These are phyloP conservation scores for Epithele typhae DNA, from an alignment of 768 basidiomycete species.

Conservation along the genomic window DNA sequence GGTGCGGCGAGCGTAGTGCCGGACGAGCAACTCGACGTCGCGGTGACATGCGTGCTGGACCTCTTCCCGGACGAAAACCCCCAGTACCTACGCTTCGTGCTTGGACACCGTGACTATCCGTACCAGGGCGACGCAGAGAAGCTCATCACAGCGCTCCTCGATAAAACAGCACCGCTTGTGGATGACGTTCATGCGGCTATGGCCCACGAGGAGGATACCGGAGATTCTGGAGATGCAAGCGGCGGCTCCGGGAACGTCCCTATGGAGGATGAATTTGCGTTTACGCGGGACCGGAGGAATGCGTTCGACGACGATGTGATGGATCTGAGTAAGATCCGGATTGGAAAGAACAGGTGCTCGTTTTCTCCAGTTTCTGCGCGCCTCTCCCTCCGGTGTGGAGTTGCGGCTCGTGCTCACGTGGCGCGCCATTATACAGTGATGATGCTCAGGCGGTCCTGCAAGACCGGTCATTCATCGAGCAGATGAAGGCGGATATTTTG, in stretches of 20 bases:
- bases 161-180: constrained; percentile 56
- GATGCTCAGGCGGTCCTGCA: constrained; percentile 41
- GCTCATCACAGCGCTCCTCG: constrained; percentile 69
- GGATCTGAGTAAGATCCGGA: constrained; percentile 52
- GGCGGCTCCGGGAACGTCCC: background rate
- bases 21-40: constrained; percentile 48
- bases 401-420: no score
- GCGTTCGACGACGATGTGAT: constrained; percentile 72
- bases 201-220: constrained; percentile 15
- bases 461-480: constrained; percentile 57
- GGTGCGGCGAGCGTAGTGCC: background rate
- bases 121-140: constrained; percentile 56
- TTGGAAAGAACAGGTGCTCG: constrained; percentile 64
- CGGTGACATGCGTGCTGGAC: constrained; percentile 68
- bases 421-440: no score
- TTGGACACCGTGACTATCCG: constrained; percentile 41
- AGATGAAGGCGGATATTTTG: constrained; percentile 82
- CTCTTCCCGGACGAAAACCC: constrained; percentile 63
- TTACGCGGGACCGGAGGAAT: constrained; percentile 54
- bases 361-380: constrained; percentile 7
- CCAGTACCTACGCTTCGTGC: constrained; percentile 54
- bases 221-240: background rate
- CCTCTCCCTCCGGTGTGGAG: background rate
- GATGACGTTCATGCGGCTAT: constrained; percentile 25
- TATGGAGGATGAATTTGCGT: constrained; percentile 19